Base-by-base conservation (phyloP, 2,329 filamentous ascomycete species). In the Pestalotiopsis sp. region DNA sequence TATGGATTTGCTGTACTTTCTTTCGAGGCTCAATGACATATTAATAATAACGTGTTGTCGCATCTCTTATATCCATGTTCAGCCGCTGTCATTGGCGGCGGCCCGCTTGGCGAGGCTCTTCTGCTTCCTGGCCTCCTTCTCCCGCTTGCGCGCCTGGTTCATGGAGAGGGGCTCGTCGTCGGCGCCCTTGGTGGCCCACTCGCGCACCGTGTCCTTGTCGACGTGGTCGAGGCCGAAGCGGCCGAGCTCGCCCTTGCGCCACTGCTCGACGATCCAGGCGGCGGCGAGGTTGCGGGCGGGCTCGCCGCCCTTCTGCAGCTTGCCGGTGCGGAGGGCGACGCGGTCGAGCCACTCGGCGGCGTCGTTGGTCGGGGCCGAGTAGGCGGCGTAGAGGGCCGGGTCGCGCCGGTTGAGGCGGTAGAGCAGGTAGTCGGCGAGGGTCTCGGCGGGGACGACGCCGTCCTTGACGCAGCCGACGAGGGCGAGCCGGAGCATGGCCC, bases 401-500 rank as follows among this genome's bases (percentile, higher is more conserved):
- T 91, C 85, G 68, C 86, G 82, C 49, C 86, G 81, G 77, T 99
- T 99, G 68, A 98, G 85, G 67, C 91, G 90, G 81, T 89, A 98
- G 7, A 99, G 88, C 23, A 98, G 85, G 79, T 97, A 99, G 78
- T 99, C 96, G 41, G 93, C 95, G 12, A 98, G 82, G 27, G 92
- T 92, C 69, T 92, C 88, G 17, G 91, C 87, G 1, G 91, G 87
- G 66, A 99, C 91, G 49, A 98, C 87, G 0, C 92, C 93, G 78
- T 97, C 94, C 79, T 97, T 97, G 67, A 99, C 94, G 78, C 92
- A 93, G 23, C 95, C 94, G 65, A 93, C 94, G 0, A 98, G 87
- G 2, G 95, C 92, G n/a, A 99, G 87, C 81, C 97, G 98, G 71
- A 99, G 85, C 96, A 99, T 99, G 60, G 91, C 89, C 78, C 96